Conservation (phyloP, 192 early-diverging fungal species). For the Chytriomyces sp. region DNA sequence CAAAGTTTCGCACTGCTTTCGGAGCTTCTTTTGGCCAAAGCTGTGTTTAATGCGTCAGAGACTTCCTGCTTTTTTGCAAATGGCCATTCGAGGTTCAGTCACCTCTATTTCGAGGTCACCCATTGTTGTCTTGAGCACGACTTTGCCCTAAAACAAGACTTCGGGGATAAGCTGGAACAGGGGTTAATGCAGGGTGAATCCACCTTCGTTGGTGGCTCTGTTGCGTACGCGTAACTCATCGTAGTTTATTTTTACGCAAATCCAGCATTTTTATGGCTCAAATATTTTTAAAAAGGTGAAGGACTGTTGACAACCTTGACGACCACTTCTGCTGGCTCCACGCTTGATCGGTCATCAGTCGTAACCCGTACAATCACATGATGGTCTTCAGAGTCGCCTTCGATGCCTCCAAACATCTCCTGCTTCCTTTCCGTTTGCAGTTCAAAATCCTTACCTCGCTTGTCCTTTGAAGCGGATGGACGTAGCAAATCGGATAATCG, state of each 20-base stretch:
- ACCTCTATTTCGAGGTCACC: conserved; percentile 92
- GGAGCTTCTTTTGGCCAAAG: conserved; percentile 91
- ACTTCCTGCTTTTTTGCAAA: not conserved
- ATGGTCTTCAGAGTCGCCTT: too few relatives aligned
- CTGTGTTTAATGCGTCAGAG: conserved; percentile 8
- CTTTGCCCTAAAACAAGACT: conserved; percentile 39
- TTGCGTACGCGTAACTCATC: conserved; percentile 50
- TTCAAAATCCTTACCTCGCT: too few relatives aligned
- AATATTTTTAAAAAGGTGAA: too few relatives aligned
- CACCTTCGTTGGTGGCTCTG: conserved; percentile 55
- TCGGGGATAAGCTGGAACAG: not conserved
- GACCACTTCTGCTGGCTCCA: too few relatives aligned
- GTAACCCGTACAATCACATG: too few relatives aligned
- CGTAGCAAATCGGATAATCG: too few relatives aligned
- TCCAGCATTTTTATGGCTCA: too few relatives aligned
- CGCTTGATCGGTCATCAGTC: too few relatives aligned
- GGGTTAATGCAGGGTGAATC: conserved; percentile 50
- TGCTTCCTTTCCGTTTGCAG: too few relatives aligned
- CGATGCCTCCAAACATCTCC: too few relatives aligned
- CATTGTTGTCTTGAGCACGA: conserved; percentile 81
- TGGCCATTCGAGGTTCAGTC: not conserved
- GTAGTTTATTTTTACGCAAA: not conserved
- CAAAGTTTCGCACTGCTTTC: conserved; percentile 91
- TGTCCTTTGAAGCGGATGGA: too few relatives aligned
- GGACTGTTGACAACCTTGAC: too few relatives aligned